Evolutionary conservation across 345 rosid species (phyloP).

Genomic region (Syzygium oleosum): DNA sequence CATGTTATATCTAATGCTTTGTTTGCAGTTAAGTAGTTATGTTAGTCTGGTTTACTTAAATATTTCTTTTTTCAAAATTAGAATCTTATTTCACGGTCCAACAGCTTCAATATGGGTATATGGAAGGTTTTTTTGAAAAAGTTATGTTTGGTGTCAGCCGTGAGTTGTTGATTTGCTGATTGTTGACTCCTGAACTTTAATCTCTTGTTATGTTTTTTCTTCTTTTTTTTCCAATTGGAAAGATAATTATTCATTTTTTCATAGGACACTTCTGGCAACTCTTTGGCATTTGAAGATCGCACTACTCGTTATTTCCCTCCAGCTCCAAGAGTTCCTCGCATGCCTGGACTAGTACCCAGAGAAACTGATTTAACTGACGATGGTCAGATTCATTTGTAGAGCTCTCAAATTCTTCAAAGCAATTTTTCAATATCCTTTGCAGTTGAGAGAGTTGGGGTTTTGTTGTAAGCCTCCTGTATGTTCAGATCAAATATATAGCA

Average conservation of each 20-base stretch:
- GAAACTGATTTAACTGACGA: slow-evolving; percentile 80
- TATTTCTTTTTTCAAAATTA: neutral
- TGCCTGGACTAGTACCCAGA: slow-evolving; percentile 75
- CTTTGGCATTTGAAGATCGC: slow-evolving; percentile 62
- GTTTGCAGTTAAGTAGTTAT: neutral
- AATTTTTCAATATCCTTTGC: slow-evolving; percentile 80
- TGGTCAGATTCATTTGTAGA: slow-evolving; percentile 72
- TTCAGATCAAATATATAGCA: neutral
- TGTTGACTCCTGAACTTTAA: neutral
- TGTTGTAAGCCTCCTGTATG: slow-evolving; percentile 51
- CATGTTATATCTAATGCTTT: neutral
- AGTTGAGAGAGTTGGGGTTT: slow-evolving; percentile 86
- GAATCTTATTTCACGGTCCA: neutral
- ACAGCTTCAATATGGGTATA: neutral
- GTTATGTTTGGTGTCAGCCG: neutral
- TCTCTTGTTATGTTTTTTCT: neutral
- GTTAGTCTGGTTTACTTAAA: neutral
- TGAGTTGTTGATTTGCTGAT: neutral
- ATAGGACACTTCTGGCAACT: slow-evolving; percentile 37
- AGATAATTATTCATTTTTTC: neutral
- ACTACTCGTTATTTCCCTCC: slow-evolving; percentile 85
- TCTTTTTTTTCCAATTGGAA: neutral
- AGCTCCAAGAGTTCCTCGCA: slow-evolving; percentile 76
- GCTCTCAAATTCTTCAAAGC: slow-evolving; percentile 70
- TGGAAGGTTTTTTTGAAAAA: neutral